These are phyloP conservation scores for Ceraceosorus guamensis DNA, from an alignment of 1,284 basidiomycete genomes.

Conservation along the genomic window DNA sequence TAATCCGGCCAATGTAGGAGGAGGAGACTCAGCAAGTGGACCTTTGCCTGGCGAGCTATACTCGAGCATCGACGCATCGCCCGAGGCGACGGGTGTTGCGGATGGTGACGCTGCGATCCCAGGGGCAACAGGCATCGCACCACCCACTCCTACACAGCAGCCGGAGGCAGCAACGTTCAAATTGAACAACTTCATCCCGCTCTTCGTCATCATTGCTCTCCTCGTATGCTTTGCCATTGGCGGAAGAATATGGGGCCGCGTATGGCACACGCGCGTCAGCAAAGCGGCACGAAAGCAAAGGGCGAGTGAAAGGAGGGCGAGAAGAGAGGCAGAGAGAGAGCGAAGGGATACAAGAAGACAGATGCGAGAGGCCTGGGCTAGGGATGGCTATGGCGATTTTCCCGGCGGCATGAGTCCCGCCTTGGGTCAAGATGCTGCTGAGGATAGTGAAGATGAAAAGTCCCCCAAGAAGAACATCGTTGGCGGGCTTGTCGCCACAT, in stretches of 20 bases:
- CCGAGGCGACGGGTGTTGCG: no score
- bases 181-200: conserved; percentile 28
- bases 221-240: conserved; percentile 27
- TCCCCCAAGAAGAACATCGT: no score
- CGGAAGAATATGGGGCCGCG: conserved; percentile 31
- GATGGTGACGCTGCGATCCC: no score
- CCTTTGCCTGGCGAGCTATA: no score
- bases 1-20: no score
- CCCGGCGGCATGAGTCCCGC: conserved; percentile 4
- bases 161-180: conserved; percentile 17
- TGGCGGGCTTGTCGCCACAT: no score
- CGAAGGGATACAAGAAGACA: conserved; percentile 22
- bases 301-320: conserved; percentile 8
- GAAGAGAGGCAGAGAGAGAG: conserved; percentile 16
- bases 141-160: no score
- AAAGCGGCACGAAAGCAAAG: conserved; percentile 11
- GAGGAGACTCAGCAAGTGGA: no score
- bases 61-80: no score
- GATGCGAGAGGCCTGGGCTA: conserved; percentile 10
- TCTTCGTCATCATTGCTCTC: conserved; percentile 25
- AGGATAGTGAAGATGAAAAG: conserved; percentile 13
- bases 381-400: neutral
- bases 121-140: no score
- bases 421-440: conserved; percentile 13
- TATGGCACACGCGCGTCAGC: conserved; percentile 20